A percentile compares a stretch with the other conserved stretches of the same genome.
Evolutionary conservation across 139 green algal genomes (phyloP).

Genomic region (Chlamydomonas sp.): DNA sequence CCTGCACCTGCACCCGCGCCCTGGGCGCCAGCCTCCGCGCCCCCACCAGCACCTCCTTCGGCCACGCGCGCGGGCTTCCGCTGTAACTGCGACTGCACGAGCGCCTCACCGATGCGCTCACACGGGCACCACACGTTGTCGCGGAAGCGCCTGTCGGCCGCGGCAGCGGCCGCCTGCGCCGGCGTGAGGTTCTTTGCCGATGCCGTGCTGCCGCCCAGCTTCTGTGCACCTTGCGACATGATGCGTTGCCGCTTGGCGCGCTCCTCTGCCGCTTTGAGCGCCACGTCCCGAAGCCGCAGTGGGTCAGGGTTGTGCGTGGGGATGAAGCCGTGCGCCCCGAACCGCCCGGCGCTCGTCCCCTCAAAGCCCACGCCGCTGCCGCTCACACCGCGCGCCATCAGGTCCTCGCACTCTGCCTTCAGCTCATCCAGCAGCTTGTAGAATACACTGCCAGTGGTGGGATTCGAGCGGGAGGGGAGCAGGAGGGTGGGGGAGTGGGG

Average conservation of each 20-base stretch:
- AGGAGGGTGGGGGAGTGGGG: not conserved
- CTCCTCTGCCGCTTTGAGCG: conserved; percentile 27
- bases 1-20: no score
- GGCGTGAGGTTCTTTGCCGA: not conserved
- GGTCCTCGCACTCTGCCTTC: conserved; percentile 71
- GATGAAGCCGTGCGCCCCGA: conserved; percentile 41
- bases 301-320: conserved; percentile 37
- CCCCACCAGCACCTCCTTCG: no score
- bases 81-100: no score
- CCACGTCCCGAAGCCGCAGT: not conserved
- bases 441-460: conserved; percentile 40
- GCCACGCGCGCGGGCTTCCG: no score
- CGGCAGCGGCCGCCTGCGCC: conserved; percentile 1
- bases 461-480: not conserved
- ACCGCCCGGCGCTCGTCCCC: conserved; percentile 25
- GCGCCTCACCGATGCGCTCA: conserved; percentile 4
- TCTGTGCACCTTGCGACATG: conserved; percentile 19
- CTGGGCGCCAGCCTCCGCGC: no score
- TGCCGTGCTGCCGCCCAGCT: not conserved
- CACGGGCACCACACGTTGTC: conserved; percentile 7
- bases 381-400: conserved; percentile 66
- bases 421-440: conserved; percentile 89
- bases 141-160: conserved; percentile 5
- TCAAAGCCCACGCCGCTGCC: conserved; percentile 57
- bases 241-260: conserved; percentile 31